A percentile compares a stretch with the other conserved stretches of the same genome.
Evolutionary conservation across 2,329 filamentous ascomycete genomes (phyloP).

Genomic region (Penicillium brevicompactum): DNA sequence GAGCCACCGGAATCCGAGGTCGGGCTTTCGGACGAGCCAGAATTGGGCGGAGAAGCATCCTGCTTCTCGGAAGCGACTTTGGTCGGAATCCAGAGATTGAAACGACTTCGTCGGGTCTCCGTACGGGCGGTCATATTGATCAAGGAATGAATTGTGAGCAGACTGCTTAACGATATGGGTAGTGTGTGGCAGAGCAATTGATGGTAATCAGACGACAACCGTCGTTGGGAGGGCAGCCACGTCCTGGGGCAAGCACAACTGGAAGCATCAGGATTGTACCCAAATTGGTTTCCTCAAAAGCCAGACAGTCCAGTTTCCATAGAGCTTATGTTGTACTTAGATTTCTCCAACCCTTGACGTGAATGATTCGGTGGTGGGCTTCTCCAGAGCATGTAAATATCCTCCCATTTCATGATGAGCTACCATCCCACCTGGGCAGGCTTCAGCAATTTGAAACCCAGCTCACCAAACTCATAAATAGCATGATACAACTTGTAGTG

Average conservation of each 20-base stretch:
- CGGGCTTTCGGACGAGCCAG: constrained; percentile 29
- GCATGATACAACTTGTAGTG: too few species aligned
- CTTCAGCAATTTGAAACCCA: too few species aligned
- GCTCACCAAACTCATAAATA: too few species aligned
- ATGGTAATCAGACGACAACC: background rate
- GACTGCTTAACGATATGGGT: constrained; percentile 1
- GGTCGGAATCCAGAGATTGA: constrained; percentile 25
- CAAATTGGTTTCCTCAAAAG: too few species aligned
- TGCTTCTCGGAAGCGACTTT: constrained; percentile 21
- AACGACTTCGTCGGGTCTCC: constrained; percentile 28
- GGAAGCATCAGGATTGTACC: too few species aligned
- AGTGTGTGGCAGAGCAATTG: background rate
- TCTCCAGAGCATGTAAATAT: too few species aligned
- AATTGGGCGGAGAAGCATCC: constrained; percentile 19
- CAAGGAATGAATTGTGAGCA: constrained; percentile 1
- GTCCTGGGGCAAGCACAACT: background rate
- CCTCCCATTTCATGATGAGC: too few species aligned
- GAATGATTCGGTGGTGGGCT: too few species aligned
- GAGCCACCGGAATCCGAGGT: constrained; percentile 22
- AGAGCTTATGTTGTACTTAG: too few species aligned
- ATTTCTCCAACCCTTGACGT: too few species aligned
- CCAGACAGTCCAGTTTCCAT: too few species aligned
- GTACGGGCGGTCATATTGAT: constrained; percentile 23
- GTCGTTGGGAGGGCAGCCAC: background rate
- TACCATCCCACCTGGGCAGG: too few species aligned